Conservation (phyloP, 495 filamentous ascomycete species). For the Aspergillus nidulans region DNA sequence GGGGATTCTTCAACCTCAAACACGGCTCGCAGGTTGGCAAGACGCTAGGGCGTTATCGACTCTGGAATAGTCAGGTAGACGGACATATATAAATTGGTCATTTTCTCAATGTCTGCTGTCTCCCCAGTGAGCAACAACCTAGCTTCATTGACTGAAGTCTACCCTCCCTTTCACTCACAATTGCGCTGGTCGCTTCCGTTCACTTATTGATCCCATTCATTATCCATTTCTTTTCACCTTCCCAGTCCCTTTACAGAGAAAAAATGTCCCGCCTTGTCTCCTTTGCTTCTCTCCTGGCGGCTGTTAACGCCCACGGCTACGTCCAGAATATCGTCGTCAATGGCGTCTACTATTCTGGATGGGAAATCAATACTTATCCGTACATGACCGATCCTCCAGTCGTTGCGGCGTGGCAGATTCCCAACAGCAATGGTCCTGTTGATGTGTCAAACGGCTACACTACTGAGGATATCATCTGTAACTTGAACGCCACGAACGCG, state of each 20-base stretch:
- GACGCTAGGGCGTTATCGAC: not conserved
- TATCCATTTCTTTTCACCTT: slow-evolving; percentile 22
- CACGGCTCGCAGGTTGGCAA: not conserved
- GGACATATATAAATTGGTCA: not conserved
- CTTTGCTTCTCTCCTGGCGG: slow-evolving; percentile 42
- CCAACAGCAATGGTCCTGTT: slow-evolving; percentile 58
- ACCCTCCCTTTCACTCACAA: slow-evolving; percentile 17
- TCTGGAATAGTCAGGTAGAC: not conserved
- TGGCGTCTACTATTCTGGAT: slow-evolving; percentile 47
- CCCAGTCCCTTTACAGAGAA: too few species aligned
- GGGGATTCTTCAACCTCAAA: not conserved
- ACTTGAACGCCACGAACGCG: slow-evolving; percentile 52
- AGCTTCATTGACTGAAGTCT: slow-evolving; percentile 40
- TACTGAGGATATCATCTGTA: slow-evolving; percentile 64
- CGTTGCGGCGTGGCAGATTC: slow-evolving; percentile 51
- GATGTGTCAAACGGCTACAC: slow-evolving; percentile 40
- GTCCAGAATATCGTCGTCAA: slow-evolving; percentile 56
- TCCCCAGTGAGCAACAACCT: not conserved
- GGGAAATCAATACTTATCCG: slow-evolving; percentile 30
- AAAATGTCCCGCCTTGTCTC: slow-evolving; percentile 42
- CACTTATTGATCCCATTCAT: slow-evolving; percentile 23
- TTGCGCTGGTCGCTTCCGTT: not conserved
- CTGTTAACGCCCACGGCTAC: slow-evolving; percentile 58
- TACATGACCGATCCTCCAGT: slow-evolving; percentile 42
- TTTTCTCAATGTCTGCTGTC: not conserved